A percentile compares a stretch with the other conserved stretches of the same genome.
These are phyloP conservation scores for Withania somnifera DNA, from an alignment of 305 asterid species.

Conservation along the genomic window DNA sequence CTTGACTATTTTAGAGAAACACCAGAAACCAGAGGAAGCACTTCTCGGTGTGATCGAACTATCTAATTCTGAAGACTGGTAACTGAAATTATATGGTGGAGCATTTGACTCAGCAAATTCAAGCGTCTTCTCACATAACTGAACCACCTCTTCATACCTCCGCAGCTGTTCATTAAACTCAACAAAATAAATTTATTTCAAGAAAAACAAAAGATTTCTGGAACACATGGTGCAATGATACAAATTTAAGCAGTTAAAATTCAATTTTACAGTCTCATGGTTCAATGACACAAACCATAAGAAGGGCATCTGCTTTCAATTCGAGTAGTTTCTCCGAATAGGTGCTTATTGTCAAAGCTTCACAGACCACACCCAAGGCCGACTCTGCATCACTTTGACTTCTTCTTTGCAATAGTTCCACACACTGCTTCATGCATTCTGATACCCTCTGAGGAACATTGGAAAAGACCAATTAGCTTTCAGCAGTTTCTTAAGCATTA, in stretches of 20 bases:
- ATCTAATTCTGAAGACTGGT: slow-evolving; percentile 24
- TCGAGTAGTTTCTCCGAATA: slow-evolving; percentile 58
- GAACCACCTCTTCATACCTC: slow-evolving; percentile 76
- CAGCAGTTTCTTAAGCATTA: not conserved
- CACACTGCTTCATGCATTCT: slow-evolving; percentile 47
- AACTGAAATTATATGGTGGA: slow-evolving; percentile 18
- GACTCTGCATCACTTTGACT: slow-evolving; percentile 40
- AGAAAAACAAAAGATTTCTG: not conserved
- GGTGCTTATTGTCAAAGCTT: slow-evolving; percentile 70
- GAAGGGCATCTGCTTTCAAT: slow-evolving; percentile 81
- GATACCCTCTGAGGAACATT: slow-evolving; percentile 57
- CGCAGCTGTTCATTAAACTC: slow-evolving; percentile 49
- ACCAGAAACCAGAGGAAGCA: slow-evolving; percentile 57
- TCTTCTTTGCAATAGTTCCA: slow-evolving; percentile 47
- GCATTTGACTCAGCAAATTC: slow-evolving; percentile 35
- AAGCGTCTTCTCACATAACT: slow-evolving; percentile 57
- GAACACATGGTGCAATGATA: not conserved
- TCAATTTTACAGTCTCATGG: slow-evolving; percentile 4
- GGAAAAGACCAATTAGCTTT: slow-evolving; percentile 9
- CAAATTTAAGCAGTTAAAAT: not conserved
- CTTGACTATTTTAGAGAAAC: slow-evolving; percentile 48
- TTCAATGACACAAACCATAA: slow-evolving; percentile 44
- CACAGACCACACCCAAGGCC: slow-evolving; percentile 57
- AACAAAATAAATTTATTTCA: not conserved
- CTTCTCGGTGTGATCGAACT: slow-evolving; percentile 34